Conservation (phyloP, 1,284 basidiomycete genomes). For the Papiliotrema nemorosa region DNA sequence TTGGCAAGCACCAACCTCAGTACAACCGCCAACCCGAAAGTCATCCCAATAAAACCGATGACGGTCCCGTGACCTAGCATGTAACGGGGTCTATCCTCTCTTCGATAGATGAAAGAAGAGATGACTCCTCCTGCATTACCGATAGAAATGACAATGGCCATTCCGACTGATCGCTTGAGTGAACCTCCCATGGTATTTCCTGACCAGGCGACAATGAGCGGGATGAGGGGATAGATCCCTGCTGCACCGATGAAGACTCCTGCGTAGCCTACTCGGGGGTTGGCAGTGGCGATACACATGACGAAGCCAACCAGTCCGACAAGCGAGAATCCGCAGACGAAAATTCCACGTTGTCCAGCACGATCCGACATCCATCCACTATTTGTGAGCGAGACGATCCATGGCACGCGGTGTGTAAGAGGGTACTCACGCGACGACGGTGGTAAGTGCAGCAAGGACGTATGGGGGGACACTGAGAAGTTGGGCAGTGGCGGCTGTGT, state of each 20-base stretch:
- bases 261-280: conserved; percentile 53
- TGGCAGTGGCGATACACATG: conserved; percentile 46
- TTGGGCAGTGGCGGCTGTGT: conserved; percentile 65
- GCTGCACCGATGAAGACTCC: conserved; percentile 57
- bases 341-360: conserved; percentile 41
- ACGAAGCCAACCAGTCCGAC: conserved; percentile 3
- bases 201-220: conserved; percentile 58
- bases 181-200: conserved; percentile 59
- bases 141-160: conserved; percentile 58
- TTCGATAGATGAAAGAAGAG: conserved; percentile 52
- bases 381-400: not conserved
- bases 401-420: not conserved
- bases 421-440: not conserved
- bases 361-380: conserved; percentile 3
- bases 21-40: conserved; percentile 17
- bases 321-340: conserved; percentile 5
- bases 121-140: conserved; percentile 57
- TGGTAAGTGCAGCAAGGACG: conserved; percentile 42
- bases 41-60: conserved; percentile 28
- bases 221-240: conserved; percentile 59
- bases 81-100: conserved; percentile 23
- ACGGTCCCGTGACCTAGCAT: conserved; percentile 33
- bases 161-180: conserved; percentile 55
- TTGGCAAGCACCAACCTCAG: conserved; percentile 29
- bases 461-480: conserved; percentile 49